phyloP scores from a whole-genome alignment of 148 eudicot species.

The Persicaria maculosa region DNA sequence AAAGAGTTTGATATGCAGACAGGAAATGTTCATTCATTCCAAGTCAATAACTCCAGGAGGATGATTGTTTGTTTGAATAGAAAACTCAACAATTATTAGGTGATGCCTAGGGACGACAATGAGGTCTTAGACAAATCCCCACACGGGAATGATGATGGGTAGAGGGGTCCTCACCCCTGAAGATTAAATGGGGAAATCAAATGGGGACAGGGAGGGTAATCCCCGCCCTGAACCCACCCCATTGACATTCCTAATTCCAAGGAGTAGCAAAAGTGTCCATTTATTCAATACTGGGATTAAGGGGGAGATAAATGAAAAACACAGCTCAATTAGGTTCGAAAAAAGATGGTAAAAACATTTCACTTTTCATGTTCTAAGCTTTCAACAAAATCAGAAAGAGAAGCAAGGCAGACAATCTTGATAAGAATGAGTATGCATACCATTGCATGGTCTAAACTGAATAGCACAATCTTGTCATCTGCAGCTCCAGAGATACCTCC shows the following conservation, averaged over 20 bases:
- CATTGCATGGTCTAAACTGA: constrained; percentile 47
- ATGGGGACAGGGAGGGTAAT: too few species aligned
- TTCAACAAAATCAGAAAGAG: not conserved
- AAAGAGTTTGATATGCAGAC: not conserved
- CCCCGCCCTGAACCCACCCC: too few species aligned
- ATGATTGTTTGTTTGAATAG: not conserved
- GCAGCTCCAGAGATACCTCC: constrained; percentile 89
- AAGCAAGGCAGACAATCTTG: not conserved
- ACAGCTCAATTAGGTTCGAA: not conserved
- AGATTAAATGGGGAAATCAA: too few species aligned
- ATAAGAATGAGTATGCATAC: constrained; percentile 23
- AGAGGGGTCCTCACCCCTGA: too few species aligned
- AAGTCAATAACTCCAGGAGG: not conserved
- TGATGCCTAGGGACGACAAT: too few species aligned
- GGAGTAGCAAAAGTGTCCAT: too few species aligned
- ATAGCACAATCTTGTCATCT: constrained; percentile 61
- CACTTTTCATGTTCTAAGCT: not conserved
- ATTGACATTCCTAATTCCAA: too few species aligned
- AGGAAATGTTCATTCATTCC: not conserved
- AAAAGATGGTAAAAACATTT: not conserved
- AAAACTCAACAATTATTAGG: not conserved
- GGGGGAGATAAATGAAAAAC: not conserved
- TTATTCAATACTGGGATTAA: not conserved
- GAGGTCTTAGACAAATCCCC: too few species aligned
- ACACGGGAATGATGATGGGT: too few species aligned